Conservation (phyloP, 352 stramenopile genomes). For the Phytophthora pseudosyringae region DNA sequence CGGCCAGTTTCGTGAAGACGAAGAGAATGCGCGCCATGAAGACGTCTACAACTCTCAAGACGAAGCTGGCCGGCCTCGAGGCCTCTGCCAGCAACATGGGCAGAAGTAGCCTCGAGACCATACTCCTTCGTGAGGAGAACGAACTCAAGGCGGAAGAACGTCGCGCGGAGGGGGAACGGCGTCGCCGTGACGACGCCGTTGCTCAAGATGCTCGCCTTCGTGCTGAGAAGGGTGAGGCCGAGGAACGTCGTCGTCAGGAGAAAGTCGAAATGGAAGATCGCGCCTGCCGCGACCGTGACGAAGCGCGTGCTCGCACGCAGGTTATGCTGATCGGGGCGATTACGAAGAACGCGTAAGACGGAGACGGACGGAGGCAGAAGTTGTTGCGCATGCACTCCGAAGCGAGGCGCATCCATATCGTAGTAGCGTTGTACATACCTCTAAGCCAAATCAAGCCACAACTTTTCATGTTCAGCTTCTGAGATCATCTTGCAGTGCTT, state of each 20-base stretch:
- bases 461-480: not conserved
- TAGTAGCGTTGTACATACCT: not conserved
- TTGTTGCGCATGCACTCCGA: not conserved
- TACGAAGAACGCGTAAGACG: not conserved
- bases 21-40: too few species aligned
- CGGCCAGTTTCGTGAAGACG: too few species aligned
- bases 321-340: not conserved
- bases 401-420: not conserved
- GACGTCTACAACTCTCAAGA: too few species aligned
- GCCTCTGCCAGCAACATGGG: too few species aligned
- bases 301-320: not conserved
- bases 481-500: not conserved
- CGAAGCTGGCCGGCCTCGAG: too few species aligned
- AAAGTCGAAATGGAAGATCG: conserved; percentile 6
- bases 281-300: not conserved
- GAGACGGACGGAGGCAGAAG: not conserved
- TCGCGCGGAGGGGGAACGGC: too few species aligned
- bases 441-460: not conserved
- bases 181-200: not conserved
- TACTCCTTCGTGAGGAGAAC: too few species aligned
- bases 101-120: too few species aligned
- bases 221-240: not conserved
- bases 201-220: not conserved
- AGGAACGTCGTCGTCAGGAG: conserved; percentile 2
- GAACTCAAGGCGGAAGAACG: too few species aligned